Percentiles rank a stretch among this genome's conserved stretches.
Evolutionary conservation across 1,139 yeast species (phyloP).

Genomic region (Suhomyces choctaworum): DNA sequence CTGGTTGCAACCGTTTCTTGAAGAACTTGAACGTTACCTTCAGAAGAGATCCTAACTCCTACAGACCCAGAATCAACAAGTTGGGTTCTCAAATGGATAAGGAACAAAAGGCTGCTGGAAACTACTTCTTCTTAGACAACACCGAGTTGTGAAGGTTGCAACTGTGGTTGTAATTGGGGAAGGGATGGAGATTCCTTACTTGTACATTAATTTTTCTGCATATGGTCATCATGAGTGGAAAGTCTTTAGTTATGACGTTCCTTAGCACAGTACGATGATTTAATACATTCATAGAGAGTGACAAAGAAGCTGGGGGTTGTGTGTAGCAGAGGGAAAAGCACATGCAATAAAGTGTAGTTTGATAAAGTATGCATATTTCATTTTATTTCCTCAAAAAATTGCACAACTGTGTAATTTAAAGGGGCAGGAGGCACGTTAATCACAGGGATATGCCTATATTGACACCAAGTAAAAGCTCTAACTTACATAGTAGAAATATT

Average conservation of each 20-base stretch:
- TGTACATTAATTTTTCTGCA: slow-evolving; percentile 19
- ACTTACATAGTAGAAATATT: no score
- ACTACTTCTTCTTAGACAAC: slow-evolving; percentile 91
- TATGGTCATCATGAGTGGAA: slow-evolving; percentile 12
- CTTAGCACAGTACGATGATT: no score
- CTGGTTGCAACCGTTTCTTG: slow-evolving; percentile 96
- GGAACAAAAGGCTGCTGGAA: slow-evolving; percentile 89
- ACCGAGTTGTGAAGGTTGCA: slow-evolving; percentile 41
- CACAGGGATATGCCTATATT: no score
- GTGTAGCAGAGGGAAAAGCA: no score
- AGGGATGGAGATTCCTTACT: slow-evolving; percentile 3
- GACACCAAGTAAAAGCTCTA: no score
- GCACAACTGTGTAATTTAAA: no score
- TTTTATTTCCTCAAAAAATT: no score
- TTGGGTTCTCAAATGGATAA: slow-evolving; percentile 97
- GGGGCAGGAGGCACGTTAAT: no score
- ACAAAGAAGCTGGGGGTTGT: no score
- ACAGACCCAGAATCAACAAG: slow-evolving; percentile 97
- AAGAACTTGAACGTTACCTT: slow-evolving; percentile 96
- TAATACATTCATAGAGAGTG: no score
- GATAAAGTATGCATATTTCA: no score
- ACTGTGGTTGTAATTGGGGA: slow-evolving; percentile 6
- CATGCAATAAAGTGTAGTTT: no score
- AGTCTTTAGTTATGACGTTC: slow-evolving; percentile 16
- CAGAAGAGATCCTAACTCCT: slow-evolving; percentile 98